Base-by-base conservation (phyloP, 108 stramenopile genomes). In the Cyclotella atomus region DNA sequence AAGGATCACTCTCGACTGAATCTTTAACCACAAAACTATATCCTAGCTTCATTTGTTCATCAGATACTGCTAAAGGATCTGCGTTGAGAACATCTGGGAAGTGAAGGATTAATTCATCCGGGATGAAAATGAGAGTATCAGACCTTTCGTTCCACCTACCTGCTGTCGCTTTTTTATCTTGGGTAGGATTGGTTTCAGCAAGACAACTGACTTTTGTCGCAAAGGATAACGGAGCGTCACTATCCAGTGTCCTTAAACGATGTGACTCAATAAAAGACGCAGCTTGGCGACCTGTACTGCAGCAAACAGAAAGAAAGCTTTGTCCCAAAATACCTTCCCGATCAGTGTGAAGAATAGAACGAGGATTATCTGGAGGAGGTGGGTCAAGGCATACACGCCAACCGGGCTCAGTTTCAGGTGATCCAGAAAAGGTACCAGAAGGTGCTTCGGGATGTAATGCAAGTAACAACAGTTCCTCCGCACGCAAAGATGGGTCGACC, bases 231-330 rank as follows among this genome's bases (percentile, higher is more conserved):
- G 76, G 69, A 15, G 28, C 69, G 33, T 57, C 29, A 9, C 12
- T 57, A 57, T 59, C 36, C 12, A 77, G 69, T 53, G 56, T 57
- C 23, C 63, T 63, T 57, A 77, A 44, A 70, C 70, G 76, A 16
- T 63, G 68, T 56, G 63, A 66, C 3, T 70, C 33, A 23, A 70
- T 41, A 25, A 77, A 60, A 1, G 76, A 64, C 28, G 76, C 68
- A 30, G 76, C 64, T 46, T 77, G 76, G 3, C 69, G 60, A 56
- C 76, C 76, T 20, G 76, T 65, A 24, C 69, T 70, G 27, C 68
- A 70, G 43, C 76, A 77, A 0, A 28, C 69, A 23, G 76, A 62
- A 19, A 65, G 56, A 70, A 55, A 70, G 3, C 55, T 55, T 35
- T 63, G 76, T 35, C 36, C 49, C 28, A 70, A 8, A 29, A 70